Evolutionary conservation across 2,329 filamentous ascomycete genomes (phyloP), one percentile per base, ranked within the genome.

Genomic region (Podosphaera xanthii): DNA sequence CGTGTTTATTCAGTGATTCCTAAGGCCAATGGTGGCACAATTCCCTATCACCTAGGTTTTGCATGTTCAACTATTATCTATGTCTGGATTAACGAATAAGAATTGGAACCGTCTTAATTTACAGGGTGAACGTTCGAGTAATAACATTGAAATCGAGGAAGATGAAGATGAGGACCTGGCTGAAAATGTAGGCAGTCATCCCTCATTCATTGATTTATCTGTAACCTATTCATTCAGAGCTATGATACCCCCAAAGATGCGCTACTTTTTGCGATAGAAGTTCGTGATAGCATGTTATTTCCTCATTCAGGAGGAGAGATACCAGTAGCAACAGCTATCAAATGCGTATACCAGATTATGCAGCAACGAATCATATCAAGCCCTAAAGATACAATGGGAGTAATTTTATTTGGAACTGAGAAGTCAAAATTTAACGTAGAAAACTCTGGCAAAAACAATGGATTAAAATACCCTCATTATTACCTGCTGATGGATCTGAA

Each of bases 361-460:
- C 88, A 97, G 72, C 91, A 97, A 73, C 87, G 92, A 65, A 97
- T 98, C 71, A 97, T 98, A 66, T 91, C 91, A 2, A 91, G 90
- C 62, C 92, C 92, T 1, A 90, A 84, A 67, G 92, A 98, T 62
- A 94, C 96, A 87, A 96, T 98, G 79, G 90, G 91, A 1, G 85
- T 98, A 34, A 71, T 98, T 44, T 76, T 98, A 0, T 98, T 94
- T 69, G 90, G 90, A 7, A 98, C 92, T 0, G 77, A 94, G 67
- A 80, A 87, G 71, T 87, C 88, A 46, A 89, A 84, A 65, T 90
- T 89, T 63, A 80, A 84, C 53, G 80, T 82, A 14, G 82, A 83
- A 52, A 77, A 81, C 60, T 80, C 77, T 60, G 75, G 74, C 54
- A 73, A 72, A 36, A 74, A 76, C 6, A 76, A 75, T 59, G 78